phyloP scores from a whole-genome alignment of 257 asterid species.

The Ocimum tenuiflorum region DNA sequence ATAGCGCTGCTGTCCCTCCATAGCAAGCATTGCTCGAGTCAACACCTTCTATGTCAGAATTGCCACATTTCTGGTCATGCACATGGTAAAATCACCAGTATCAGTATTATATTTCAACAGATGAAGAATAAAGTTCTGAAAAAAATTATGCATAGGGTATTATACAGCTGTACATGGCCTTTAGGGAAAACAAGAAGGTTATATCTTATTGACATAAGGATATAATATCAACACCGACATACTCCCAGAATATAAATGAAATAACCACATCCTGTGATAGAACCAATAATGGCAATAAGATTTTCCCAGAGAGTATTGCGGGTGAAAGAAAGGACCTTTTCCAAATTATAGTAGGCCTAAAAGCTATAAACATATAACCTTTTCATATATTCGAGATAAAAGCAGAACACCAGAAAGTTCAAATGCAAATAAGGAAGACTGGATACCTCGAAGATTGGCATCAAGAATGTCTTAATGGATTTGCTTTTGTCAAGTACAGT shows the following conservation, averaged over 20 bases:
- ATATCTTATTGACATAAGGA: neutral
- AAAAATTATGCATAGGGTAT: too few relatives aligned
- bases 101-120: neutral
- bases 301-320: neutral
- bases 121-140: neutral
- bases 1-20: conserved; percentile 96
- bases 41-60: conserved; percentile 96
- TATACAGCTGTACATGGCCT: too few relatives aligned
- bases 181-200: neutral
- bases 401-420: neutral
- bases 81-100: conserved; percentile 14
- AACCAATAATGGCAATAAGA: neutral
- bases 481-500: conserved; percentile 97
- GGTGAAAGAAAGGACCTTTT: neutral
- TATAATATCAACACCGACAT: neutral
- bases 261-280: neutral
- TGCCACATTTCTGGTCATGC: conserved; percentile 67
- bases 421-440: neutral
- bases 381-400: conserved; percentile 4
- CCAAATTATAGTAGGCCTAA: neutral
- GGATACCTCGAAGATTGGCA: conserved; percentile 94
- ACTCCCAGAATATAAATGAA: neutral
- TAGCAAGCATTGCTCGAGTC: conserved; percentile 98
- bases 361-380: neutral
- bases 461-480: conserved; percentile 92